Conservation (phyloP, 2,329 filamentous ascomycete species). For the Aspergillus intermedius region DNA sequence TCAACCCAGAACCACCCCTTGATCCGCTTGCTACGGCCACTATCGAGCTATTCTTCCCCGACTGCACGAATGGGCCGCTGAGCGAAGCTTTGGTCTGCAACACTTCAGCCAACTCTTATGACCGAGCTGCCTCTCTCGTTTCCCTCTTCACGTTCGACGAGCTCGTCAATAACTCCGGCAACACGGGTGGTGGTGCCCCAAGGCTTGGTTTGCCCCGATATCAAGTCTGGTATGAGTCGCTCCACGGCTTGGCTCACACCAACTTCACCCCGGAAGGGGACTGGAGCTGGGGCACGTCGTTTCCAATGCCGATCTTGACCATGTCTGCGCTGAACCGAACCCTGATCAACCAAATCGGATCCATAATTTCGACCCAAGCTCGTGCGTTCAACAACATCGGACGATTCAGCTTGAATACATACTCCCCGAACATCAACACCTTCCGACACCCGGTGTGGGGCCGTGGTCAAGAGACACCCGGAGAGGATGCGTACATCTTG, state of each 20-base stretch:
- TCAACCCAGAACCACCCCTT: constrained; percentile 17
- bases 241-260: constrained; percentile 58
- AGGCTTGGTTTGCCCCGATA: constrained; percentile 54
- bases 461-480: constrained; percentile 55
- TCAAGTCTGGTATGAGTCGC: constrained; percentile 53
- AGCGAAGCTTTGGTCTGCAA: constrained; percentile 49
- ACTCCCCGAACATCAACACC: constrained; percentile 60
- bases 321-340: constrained; percentile 59
- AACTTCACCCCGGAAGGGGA: constrained; percentile 48
- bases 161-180: constrained; percentile 50
- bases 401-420: constrained; percentile 31
- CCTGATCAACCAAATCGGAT: constrained; percentile 52
- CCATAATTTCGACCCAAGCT: constrained; percentile 51
- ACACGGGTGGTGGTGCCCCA: constrained; percentile 45
- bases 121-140: constrained; percentile 45
- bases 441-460: constrained; percentile 61
- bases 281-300: constrained; percentile 58
- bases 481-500: constrained; percentile 50
- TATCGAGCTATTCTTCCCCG: constrained; percentile 37
- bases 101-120: constrained; percentile 31
- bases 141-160: constrained; percentile 47
- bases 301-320: constrained; percentile 58
- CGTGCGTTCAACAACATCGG: constrained; percentile 59
- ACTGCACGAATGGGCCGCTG: constrained; percentile 47
- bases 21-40: constrained; percentile 9